Conservation (phyloP, 495 filamentous ascomycete genomes). For the Gamarada debralockiae region DNA sequence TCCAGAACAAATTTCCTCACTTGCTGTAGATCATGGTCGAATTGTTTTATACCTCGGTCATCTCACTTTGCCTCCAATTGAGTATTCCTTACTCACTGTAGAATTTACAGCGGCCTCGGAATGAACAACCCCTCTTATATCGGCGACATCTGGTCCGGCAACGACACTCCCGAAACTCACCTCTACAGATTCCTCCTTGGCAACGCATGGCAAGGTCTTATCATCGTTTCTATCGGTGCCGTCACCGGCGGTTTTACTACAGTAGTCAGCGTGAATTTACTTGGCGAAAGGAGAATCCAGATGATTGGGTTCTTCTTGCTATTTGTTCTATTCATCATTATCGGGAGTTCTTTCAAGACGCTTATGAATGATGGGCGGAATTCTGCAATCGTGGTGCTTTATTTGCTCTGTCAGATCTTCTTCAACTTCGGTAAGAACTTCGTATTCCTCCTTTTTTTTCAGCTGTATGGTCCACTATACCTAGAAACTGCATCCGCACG, state of each 20-base stretch:
- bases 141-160: background rate
- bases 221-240: background rate
- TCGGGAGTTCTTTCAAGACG: too few species aligned
- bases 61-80: background rate
- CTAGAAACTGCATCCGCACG: too few species aligned
- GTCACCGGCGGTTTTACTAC: background rate
- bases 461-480: too few species aligned
- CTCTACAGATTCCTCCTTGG: background rate
- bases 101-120: background rate
- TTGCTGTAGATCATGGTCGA: too few species aligned
- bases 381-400: too few species aligned
- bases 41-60: too few species aligned
- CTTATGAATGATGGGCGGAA: too few species aligned
- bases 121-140: constrained; percentile 4
- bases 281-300: background rate
- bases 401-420: too few species aligned
- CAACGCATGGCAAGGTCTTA: background rate
- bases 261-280: background rate
- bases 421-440: too few species aligned
- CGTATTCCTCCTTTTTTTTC: too few species aligned
- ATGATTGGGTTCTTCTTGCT: background rate
- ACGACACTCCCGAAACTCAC: background rate
- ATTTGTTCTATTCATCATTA: too few species aligned
- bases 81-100: constrained; percentile 5
- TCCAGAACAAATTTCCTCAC: too few species aligned